phyloP scores from a whole-genome alignment of 2,329 filamentous ascomycete genomes.

The Fragosphaeria purpurea region DNA sequence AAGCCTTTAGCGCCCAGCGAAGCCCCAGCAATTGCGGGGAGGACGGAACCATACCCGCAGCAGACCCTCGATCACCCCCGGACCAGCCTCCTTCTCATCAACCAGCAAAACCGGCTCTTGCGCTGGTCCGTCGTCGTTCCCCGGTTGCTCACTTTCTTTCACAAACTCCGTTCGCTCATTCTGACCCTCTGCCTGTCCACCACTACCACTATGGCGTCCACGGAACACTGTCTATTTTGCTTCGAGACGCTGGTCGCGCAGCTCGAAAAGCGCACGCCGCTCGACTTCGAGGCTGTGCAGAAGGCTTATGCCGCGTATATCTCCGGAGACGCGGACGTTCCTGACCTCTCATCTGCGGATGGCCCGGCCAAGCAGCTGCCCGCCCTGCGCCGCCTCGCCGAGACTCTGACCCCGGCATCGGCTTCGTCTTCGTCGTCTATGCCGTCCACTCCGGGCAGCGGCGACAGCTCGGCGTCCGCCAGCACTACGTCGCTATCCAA shows the following conservation, averaged over 20 bases:
- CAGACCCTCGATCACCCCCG: too few relatives aligned
- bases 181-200: not conserved
- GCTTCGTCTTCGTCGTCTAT: constrained; percentile 22
- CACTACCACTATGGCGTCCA: constrained; percentile 58
- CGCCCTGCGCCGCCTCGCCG: constrained; percentile 32
- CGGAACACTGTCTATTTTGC: constrained; percentile 82
- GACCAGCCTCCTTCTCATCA: too few relatives aligned
- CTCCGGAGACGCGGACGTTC: constrained; percentile 9
- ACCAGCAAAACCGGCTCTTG: too few relatives aligned
- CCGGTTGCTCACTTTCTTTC: too few relatives aligned
- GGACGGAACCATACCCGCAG: too few relatives aligned
- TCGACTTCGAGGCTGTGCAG: constrained; percentile 60
- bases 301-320: constrained; percentile 45
- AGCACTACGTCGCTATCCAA: constrained; percentile 23
- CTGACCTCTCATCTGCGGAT: not conserved
- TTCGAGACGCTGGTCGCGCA: constrained; percentile 77
- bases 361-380: constrained; percentile 26
- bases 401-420: constrained; percentile 10
- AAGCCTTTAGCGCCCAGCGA: too few relatives aligned
- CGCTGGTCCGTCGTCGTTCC: too few relatives aligned
- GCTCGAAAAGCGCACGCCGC: constrained; percentile 58
- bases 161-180: too few relatives aligned
- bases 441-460: constrained; percentile 12
- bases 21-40: too few relatives aligned
- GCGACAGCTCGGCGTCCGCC: constrained; percentile 17